phyloP scores from a whole-genome alignment of 2,329 filamentous ascomycete genomes.

The Alternaria sp. region DNA sequence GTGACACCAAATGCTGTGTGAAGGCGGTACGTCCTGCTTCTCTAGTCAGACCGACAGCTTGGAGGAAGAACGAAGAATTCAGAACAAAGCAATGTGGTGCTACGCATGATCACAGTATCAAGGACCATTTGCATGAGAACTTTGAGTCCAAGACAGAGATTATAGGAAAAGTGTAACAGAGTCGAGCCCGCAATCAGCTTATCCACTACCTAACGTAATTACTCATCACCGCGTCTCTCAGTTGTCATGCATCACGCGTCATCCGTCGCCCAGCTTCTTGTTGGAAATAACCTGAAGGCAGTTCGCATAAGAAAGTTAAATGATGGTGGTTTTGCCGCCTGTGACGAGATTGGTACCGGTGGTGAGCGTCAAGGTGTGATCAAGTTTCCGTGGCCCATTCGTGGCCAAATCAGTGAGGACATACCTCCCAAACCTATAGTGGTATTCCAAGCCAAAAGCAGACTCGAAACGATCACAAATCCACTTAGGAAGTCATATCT shows the following conservation, averaged over 20 bases:
- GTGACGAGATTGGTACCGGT: background rate
- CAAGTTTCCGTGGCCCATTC: background rate
- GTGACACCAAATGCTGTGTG: too few species aligned
- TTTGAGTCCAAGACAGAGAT: too few species aligned
- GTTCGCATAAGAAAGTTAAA: conserved; percentile 53
- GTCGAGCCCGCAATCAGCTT: background rate
- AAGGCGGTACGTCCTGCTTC: too few species aligned
- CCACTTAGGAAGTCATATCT: conserved; percentile 4
- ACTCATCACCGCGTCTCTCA: background rate
- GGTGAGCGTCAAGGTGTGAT: background rate
- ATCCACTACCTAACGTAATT: background rate
- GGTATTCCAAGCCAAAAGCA: conserved; percentile 3
- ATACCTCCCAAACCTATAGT: background rate
- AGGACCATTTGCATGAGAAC: too few species aligned
- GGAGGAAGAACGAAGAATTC: too few species aligned
- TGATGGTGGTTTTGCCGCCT: conserved; percentile 19
- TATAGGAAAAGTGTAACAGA: too few species aligned
- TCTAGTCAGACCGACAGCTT: too few species aligned
- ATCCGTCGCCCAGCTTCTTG: background rate
- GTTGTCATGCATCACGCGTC: background rate
- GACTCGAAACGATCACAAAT: conserved; percentile 11
- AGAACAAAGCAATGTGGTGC: too few species aligned
- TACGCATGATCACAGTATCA: too few species aligned
- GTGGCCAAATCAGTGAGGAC: background rate
- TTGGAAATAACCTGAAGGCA: background rate